phyloP scores from a whole-genome alignment of 129 eudicot genomes.

The Kitagawia praeruptora region DNA sequence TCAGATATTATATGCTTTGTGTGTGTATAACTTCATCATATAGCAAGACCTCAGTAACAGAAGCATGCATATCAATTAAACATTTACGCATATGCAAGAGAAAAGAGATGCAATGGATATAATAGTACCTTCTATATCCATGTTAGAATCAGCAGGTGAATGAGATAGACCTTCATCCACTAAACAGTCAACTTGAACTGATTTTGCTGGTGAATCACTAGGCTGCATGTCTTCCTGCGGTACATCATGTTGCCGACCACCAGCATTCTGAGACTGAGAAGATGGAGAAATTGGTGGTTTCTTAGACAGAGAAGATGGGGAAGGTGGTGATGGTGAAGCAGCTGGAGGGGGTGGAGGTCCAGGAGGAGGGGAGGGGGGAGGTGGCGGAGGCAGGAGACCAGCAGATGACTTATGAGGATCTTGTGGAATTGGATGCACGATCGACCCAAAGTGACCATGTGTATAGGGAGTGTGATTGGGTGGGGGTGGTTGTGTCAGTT shows the following conservation, averaged over 20 bases:
- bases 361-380: constrained; percentile 50
- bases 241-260: constrained; percentile 16
- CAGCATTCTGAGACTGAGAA: constrained; percentile 7
- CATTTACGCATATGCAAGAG: background rate
- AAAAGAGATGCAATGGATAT: background rate
- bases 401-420: constrained; percentile 6
- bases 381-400: constrained; percentile 33
- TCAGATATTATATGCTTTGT: background rate
- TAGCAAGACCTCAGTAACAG: background rate
- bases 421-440: constrained; percentile 6
- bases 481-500: constrained; percentile 32
- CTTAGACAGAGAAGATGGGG: constrained; percentile 16
- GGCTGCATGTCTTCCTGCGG: background rate
- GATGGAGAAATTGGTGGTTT: constrained; percentile 20
- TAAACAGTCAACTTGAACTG: constrained; percentile 8
- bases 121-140: constrained; percentile 80
- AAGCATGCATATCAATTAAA: background rate
- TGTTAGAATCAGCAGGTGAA: constrained; percentile 72
- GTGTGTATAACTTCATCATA: background rate
- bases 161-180: constrained; percentile 23
- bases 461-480: constrained; percentile 27
- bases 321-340: constrained; percentile 30
- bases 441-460: constrained; percentile 25
- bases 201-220: background rate
- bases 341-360: constrained; percentile 75